Percentiles rank a stretch among this genome's conserved stretches.
Evolutionary conservation across 2,329 filamentous ascomycete genomes (phyloP).

Genomic region (Cadophora gregata): DNA sequence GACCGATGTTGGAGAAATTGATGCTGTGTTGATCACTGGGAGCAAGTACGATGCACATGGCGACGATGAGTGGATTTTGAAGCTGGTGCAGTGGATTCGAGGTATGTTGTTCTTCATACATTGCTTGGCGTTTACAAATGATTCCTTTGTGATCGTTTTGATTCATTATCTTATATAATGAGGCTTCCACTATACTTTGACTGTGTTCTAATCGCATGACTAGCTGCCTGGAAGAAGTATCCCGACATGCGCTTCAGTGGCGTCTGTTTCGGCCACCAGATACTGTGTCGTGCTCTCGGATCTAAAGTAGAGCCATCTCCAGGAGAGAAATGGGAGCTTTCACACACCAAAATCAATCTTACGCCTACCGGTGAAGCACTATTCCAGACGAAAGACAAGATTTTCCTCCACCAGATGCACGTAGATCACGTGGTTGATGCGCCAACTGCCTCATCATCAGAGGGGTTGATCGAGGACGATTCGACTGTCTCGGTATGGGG

Average conservation of each 20-base stretch:
- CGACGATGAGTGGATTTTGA: slow-evolving; percentile 51
- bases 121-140: too few species aligned
- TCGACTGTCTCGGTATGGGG: slow-evolving; percentile 54
- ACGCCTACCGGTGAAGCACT: slow-evolving; percentile 49
- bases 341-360: slow-evolving; percentile 50
- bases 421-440: slow-evolving; percentile 12
- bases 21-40: slow-evolving; percentile 51
- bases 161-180: too few species aligned
- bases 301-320: slow-evolving; percentile 46
- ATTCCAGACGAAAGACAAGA: slow-evolving; percentile 48
- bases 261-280: slow-evolving; percentile 56
- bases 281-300: slow-evolving; percentile 52
- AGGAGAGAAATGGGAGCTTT: slow-evolving; percentile 53
- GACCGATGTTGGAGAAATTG: slow-evolving; percentile 4
- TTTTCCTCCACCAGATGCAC: slow-evolving; percentile 11
- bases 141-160: too few species aligned
- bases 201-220: neutral
- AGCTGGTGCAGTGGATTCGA: slow-evolving; percentile 53
- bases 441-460: neutral
- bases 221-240: slow-evolving; percentile 49
- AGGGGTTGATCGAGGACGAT: slow-evolving; percentile 9
- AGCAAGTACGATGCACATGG: slow-evolving; percentile 55
- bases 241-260: slow-evolving; percentile 52
- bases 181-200: too few species aligned
- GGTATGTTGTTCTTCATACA: slow-evolving; percentile 52